Conservation (phyloP, 2,329 filamentous ascomycete genomes). For the Xylaria sp. region DNA sequence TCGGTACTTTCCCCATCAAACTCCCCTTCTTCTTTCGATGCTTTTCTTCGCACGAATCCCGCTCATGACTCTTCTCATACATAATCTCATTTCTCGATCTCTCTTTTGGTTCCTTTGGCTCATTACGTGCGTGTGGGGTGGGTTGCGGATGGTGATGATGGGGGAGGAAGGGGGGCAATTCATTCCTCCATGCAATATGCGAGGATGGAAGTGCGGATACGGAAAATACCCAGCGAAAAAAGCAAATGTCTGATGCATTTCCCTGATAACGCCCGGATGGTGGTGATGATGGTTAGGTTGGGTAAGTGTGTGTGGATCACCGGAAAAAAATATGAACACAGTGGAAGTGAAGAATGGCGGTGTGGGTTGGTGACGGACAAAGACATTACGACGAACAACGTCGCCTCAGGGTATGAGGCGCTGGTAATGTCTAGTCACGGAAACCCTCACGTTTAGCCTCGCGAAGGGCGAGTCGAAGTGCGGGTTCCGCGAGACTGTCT, state of each 20-base stretch:
- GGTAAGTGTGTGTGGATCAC: slow-evolving; percentile 2
- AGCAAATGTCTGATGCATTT: too few species aligned
- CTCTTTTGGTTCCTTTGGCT: not conserved
- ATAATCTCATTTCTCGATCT: not conserved
- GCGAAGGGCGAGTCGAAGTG: slow-evolving; percentile 23
- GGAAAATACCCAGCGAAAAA: too few species aligned
- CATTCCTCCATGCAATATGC: too few species aligned
- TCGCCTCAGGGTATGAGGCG: not conserved
- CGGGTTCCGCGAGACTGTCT: slow-evolving; percentile 28
- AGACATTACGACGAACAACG: not conserved
- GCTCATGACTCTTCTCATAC: too few species aligned
- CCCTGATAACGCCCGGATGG: too few species aligned
- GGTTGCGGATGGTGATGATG: too few species aligned
- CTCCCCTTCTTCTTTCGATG: not conserved
- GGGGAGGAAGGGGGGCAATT: too few species aligned
- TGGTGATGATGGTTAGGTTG: too few species aligned
- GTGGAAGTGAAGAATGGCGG: not conserved
- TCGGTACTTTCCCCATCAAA: not conserved
- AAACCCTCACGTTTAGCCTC: slow-evolving; percentile 3
- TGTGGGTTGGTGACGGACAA: not conserved
- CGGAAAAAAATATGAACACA: slow-evolving; percentile 18
- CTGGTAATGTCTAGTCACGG: not conserved
- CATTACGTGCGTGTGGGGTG: not conserved
- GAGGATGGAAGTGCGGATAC: too few species aligned
- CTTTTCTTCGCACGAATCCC: not conserved